These are phyloP conservation scores for Umbelopsis sp. DNA, from an alignment of 192 early-diverging fungal species.

Conservation along the genomic window DNA sequence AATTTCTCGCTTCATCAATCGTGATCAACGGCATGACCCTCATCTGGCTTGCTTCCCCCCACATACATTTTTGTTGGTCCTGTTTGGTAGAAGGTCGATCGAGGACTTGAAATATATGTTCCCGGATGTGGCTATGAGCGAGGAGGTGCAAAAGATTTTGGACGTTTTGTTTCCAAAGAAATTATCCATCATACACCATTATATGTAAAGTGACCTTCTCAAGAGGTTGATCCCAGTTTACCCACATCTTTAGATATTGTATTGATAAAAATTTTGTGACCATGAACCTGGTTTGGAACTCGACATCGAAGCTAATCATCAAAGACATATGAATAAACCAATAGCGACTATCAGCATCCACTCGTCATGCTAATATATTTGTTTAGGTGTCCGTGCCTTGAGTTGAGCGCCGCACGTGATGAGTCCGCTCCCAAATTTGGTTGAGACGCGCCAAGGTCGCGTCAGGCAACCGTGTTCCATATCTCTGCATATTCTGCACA, in stretches of 20 bases:
- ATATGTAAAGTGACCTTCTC: background rate
- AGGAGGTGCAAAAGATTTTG: background rate
- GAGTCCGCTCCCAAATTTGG: background rate
- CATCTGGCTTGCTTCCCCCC: background rate
- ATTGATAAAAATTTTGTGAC: no score
- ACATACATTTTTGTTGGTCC: background rate
- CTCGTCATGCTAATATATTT: no score
- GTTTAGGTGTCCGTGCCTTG: no score
- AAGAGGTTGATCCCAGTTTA: no score
- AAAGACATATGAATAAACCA: no score
- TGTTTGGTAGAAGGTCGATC: slow-evolving; percentile 1
- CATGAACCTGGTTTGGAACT: no score
- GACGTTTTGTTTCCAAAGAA: slow-evolving; percentile 1
- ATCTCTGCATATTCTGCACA: background rate
- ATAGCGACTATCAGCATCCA: no score
- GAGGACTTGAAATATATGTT: background rate
- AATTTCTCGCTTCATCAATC: background rate
- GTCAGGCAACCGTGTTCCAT: background rate
- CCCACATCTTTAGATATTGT: no score
- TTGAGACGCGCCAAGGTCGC: background rate
- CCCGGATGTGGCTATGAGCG: slow-evolving; percentile 7
- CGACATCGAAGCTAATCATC: no score
- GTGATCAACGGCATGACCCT: background rate
- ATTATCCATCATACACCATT: slow-evolving; percentile 1
- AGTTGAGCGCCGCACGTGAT: no score